phyloP scores from a whole-genome alignment of 2,329 filamentous ascomycete species.

The Trichothecium sympodiale region DNA sequence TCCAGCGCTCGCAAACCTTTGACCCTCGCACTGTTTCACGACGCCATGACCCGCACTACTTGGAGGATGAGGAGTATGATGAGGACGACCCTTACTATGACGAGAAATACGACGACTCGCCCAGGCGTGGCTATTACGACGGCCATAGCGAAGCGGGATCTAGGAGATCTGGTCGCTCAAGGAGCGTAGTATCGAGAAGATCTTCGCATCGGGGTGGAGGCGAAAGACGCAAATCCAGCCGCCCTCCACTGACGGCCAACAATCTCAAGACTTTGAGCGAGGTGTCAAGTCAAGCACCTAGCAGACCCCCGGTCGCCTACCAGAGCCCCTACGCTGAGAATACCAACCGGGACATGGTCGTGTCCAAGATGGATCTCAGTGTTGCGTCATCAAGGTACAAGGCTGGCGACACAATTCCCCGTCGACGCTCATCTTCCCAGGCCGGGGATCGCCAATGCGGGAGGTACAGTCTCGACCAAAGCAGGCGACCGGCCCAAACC shows the following conservation, averaged over 20 bases:
- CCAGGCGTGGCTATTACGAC: constrained; percentile 11
- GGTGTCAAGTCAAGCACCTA: constrained; percentile 36
- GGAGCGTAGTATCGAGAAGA: constrained; percentile 1
- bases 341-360: constrained; percentile 28
- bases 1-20: constrained; percentile 52
- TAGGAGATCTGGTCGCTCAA: constrained; percentile 12
- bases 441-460: neutral
- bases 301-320: constrained; percentile 31
- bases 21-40: constrained; percentile 18
- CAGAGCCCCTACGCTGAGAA: constrained; percentile 21
- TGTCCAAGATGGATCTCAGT: constrained; percentile 21
- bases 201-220: neutral
- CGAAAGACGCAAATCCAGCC: constrained; percentile 3
- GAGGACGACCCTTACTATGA: constrained; percentile 24
- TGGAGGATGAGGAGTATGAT: constrained; percentile 20
- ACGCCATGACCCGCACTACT: constrained; percentile 8
- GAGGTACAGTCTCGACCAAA: constrained; percentile 24
- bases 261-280: constrained; percentile 45
- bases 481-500: constrained; percentile 15
- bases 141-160: constrained; percentile 27
- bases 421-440: constrained; percentile 3
- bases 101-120: constrained; percentile 18
- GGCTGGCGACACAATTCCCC: constrained; percentile 7
- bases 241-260: constrained; percentile 34
- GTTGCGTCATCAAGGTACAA: constrained; percentile 6